phyloP scores from a whole-genome alignment of 1,284 basidiomycete genomes.

The Papiliotrema laurentii region DNA sequence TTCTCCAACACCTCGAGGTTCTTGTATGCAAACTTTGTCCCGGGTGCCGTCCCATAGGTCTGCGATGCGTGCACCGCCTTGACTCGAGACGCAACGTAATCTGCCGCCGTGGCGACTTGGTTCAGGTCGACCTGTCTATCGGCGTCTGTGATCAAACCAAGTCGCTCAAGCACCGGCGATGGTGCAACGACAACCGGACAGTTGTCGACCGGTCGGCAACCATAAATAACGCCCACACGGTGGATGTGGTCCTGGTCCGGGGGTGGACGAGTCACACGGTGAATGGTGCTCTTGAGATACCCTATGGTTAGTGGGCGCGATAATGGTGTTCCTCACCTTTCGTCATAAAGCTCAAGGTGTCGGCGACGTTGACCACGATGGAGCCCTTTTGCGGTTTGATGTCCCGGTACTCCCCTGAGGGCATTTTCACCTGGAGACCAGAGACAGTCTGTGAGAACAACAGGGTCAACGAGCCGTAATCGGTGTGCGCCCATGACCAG shows the following conservation, averaged over 20 bases:
- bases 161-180: slow-evolving; percentile 19
- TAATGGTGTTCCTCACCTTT: slow-evolving; percentile 10
- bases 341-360: slow-evolving; percentile 35
- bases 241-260: slow-evolving; percentile 28
- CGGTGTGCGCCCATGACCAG: slow-evolving; percentile 25
- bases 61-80: slow-evolving; percentile 20
- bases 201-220: slow-evolving; percentile 30
- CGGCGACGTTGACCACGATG: slow-evolving; percentile 34
- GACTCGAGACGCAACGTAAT: slow-evolving; percentile 22
- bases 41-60: slow-evolving; percentile 21
- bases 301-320: slow-evolving; percentile 4
- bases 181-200: slow-evolving; percentile 24
- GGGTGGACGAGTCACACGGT: slow-evolving; percentile 29
- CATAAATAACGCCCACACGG: slow-evolving; percentile 32
- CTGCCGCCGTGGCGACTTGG: slow-evolving; percentile 16
- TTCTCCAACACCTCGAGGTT: slow-evolving; percentile 25
- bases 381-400: slow-evolving; percentile 26
- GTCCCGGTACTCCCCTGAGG: slow-evolving; percentile 24
- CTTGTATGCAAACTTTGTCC: slow-evolving; percentile 23
- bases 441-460: slow-evolving; percentile 35
- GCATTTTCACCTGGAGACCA: slow-evolving; percentile 32
- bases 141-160: slow-evolving; percentile 16
- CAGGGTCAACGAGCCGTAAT: slow-evolving; percentile 30
- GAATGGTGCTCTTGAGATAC: slow-evolving; percentile 29
- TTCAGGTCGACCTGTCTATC: slow-evolving; percentile 8